These are phyloP conservation scores for Plantago coronopus DNA, from an alignment of 305 asterid genomes.

Conservation along the genomic window DNA sequence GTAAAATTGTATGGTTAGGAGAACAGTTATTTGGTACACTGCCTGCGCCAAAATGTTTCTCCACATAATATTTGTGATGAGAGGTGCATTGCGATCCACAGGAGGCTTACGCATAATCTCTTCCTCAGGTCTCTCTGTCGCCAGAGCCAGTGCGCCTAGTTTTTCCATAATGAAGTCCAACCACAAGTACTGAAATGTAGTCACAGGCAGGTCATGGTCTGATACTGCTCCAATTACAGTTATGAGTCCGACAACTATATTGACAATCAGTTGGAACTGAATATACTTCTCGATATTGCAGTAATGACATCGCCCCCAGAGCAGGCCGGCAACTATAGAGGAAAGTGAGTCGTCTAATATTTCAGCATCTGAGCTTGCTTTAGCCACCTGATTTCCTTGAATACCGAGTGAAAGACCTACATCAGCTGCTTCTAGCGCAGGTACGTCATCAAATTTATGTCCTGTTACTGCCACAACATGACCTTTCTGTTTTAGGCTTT, in stretches of 20 bases:
- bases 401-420: constrained; percentile 31
- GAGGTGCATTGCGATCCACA: constrained; percentile 19
- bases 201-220: constrained; percentile 32
- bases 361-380: constrained; percentile 33
- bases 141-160: constrained; percentile 36
- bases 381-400: constrained; percentile 25
- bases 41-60: constrained; percentile 21
- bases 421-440: constrained; percentile 28
- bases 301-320: constrained; percentile 40
- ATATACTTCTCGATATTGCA: constrained; percentile 37
- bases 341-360: constrained; percentile 33
- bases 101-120: constrained; percentile 29
- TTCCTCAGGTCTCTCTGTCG: constrained; percentile 25
- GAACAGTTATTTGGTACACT: not conserved
- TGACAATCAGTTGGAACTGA: constrained; percentile 41
- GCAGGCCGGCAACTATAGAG: constrained; percentile 31
- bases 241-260: constrained; percentile 23
- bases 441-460: constrained; percentile 25
- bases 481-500: constrained; percentile 29
- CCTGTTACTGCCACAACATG: constrained; percentile 40
- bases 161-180: constrained; percentile 38
- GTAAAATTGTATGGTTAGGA: not conserved
- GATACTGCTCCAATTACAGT: constrained; percentile 33
- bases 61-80: constrained; percentile 40
- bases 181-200: constrained; percentile 38